These are phyloP conservation scores for Ambrosia trifida DNA, from an alignment of 129 eudicot species.

Conservation along the genomic window DNA sequence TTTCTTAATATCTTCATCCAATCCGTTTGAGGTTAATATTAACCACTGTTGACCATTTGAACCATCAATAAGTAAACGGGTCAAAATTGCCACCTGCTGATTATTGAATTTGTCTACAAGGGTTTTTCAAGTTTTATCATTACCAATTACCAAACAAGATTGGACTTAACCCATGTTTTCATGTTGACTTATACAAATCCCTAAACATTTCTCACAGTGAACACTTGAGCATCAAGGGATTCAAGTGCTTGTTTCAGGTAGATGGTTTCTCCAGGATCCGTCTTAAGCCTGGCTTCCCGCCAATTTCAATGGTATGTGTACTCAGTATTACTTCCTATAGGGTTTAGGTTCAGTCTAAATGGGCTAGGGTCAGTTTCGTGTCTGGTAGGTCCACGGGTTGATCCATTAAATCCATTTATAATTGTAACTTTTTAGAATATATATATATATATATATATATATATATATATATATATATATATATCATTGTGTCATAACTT, in stretches of 20 bases:
- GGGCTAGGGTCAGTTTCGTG: too few relatives aligned
- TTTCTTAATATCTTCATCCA: neutral
- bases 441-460: too few relatives aligned
- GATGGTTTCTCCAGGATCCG: conserved; percentile 72
- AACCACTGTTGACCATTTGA: neutral
- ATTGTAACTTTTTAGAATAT: too few relatives aligned
- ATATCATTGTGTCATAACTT: too few relatives aligned
- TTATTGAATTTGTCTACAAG: neutral
- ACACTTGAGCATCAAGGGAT: conserved; percentile 66
- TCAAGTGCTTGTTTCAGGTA: conserved; percentile 59
- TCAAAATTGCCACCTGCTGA: neutral
- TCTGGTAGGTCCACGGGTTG: too few relatives aligned
- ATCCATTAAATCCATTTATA: too few relatives aligned
- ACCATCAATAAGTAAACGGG: neutral
- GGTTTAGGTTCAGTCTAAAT: too few relatives aligned
- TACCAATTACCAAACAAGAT: too few relatives aligned
- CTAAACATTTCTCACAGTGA: conserved; percentile 47
- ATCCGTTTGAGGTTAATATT: neutral
- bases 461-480: too few relatives aligned
- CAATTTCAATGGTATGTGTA: conserved; percentile 60
- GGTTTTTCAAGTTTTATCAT: neutral
- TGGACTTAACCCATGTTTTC: conserved; percentile 12
- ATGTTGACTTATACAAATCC: neutral
- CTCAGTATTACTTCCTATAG: neutral
- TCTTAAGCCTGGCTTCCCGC: conserved; percentile 56